phyloP scores from a whole-genome alignment of 23 red algal genomes.

The Chondrus crispus region DNA sequence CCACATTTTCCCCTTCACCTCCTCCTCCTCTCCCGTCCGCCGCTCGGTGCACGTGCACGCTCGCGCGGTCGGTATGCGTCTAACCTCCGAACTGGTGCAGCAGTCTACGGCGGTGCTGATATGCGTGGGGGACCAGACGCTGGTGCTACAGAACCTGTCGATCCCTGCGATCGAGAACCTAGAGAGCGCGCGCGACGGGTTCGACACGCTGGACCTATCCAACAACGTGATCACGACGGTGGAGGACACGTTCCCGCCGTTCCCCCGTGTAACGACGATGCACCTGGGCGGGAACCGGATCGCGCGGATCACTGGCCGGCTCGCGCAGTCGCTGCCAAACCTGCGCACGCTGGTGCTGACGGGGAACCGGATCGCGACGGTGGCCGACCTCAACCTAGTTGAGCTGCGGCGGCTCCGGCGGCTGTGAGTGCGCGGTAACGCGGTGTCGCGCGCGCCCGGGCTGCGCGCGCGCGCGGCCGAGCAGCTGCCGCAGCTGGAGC shows the following conservation, averaged over 20 bases:
- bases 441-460: too few species aligned
- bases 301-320: not conserved
- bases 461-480: too few species aligned
- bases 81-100: slow-evolving; percentile 63
- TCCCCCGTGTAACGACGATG: slow-evolving; percentile 54
- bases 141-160: slow-evolving; percentile 58
- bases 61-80: too few species aligned
- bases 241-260: slow-evolving; percentile 57
- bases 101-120: slow-evolving; percentile 47
- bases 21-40: too few species aligned
- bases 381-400: slow-evolving; percentile 30
- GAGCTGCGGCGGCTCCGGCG: too few species aligned
- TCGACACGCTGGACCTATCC: slow-evolving; percentile 76
- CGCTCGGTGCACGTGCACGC: too few species aligned
- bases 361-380: slow-evolving; percentile 42
- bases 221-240: slow-evolving; percentile 48
- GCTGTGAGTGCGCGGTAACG: too few species aligned
- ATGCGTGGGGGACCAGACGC: slow-evolving; percentile 75
- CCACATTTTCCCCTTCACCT: too few species aligned
- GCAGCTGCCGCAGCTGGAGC: too few species aligned
- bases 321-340: slow-evolving; percentile 58
- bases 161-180: slow-evolving; percentile 68
- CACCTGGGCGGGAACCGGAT: slow-evolving; percentile 55
- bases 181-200: slow-evolving; percentile 29
- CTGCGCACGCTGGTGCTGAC: slow-evolving; percentile 74